These are phyloP conservation scores for Xylaria telfairii DNA, from an alignment of 495 filamentous ascomycete genomes.

Conservation along the genomic window DNA sequence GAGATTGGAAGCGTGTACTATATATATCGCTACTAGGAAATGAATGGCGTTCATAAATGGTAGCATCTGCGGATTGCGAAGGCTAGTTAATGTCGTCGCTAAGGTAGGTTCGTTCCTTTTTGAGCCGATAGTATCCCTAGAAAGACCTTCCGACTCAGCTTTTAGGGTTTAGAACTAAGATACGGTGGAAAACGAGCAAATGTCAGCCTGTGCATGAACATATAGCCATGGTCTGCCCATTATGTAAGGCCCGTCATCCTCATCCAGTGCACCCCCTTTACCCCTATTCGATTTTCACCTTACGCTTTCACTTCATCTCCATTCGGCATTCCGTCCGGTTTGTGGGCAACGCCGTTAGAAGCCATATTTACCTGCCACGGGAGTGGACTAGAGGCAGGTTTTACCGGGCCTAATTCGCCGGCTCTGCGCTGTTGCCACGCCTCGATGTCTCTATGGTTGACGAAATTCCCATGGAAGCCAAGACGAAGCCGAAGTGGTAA, in stretches of 20 bases:
- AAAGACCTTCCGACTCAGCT: not conserved
- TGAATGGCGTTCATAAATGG: not conserved
- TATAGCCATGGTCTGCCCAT: not conserved
- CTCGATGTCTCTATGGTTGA: constrained; percentile 53
- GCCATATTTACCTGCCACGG: constrained; percentile 48
- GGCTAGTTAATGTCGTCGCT: not conserved
- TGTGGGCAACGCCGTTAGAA: not conserved
- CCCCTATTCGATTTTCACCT: not conserved
- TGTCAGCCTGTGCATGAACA: not conserved
- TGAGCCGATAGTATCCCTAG: not conserved
- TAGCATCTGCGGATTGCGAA: not conserved
- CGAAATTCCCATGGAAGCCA: constrained; percentile 56
- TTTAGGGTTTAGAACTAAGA: not conserved
- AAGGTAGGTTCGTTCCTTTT: not conserved
- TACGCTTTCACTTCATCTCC: not conserved
- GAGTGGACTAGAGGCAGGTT: constrained; percentile 46
- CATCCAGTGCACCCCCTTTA: not conserved
- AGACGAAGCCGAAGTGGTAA: constrained; percentile 51
- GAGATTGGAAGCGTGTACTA: not conserved
- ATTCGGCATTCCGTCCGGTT: not conserved
- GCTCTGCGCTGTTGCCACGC: constrained; percentile 46
- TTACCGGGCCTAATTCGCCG: constrained; percentile 50
- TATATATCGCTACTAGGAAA: not conserved
- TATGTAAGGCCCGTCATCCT: not conserved
- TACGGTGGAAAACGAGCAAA: not conserved